Conservation (phyloP, 176 grass and related monocot species). For the Rhipidocladum racemiflorum region DNA sequence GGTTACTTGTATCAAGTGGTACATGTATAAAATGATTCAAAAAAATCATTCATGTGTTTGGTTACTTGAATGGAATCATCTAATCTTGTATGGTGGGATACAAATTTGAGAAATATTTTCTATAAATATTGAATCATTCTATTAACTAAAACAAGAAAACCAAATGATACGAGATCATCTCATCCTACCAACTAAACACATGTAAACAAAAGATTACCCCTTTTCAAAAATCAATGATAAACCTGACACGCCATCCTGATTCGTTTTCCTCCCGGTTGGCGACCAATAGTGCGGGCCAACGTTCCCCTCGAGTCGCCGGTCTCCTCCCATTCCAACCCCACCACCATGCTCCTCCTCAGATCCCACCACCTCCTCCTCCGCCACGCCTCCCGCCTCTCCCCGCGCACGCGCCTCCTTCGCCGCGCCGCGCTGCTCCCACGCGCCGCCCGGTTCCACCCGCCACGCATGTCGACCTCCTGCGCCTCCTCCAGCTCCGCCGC, state of each 20-base stretch:
- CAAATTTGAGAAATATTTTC: too few species aligned
- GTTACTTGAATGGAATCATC: too few species aligned
- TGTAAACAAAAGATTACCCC: too few species aligned
- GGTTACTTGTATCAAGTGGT: too few species aligned
- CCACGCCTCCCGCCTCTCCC: conserved; percentile 42
- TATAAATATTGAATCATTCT: too few species aligned
- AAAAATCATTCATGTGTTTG: too few species aligned
- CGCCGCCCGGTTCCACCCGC: neutral
- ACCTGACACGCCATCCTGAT: conserved; percentile 11
- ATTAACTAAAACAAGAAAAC: too few species aligned
- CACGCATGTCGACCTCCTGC: conserved; percentile 40
- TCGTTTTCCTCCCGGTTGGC: neutral
- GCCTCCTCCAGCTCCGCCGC: conserved; percentile 35
- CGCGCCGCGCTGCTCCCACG: neutral
- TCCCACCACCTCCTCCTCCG: conserved; percentile 58
- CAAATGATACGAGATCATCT: too few species aligned
- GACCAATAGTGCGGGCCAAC: conserved; percentile 31
- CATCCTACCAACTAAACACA: too few species aligned
- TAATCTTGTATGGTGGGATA: too few species aligned
- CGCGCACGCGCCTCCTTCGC: conserved; percentile 21
- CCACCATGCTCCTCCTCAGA: conserved; percentile 74
- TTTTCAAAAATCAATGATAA: neutral
- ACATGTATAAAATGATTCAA: too few species aligned
- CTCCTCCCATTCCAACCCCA: conserved; percentile 21
- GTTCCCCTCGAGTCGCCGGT: too few species aligned